Evolutionary conservation across 108 stramenopile species (phyloP), one percentile per base, ranked within the genome.

Genomic region (Mayamaea pseudoterrestris): DNA sequence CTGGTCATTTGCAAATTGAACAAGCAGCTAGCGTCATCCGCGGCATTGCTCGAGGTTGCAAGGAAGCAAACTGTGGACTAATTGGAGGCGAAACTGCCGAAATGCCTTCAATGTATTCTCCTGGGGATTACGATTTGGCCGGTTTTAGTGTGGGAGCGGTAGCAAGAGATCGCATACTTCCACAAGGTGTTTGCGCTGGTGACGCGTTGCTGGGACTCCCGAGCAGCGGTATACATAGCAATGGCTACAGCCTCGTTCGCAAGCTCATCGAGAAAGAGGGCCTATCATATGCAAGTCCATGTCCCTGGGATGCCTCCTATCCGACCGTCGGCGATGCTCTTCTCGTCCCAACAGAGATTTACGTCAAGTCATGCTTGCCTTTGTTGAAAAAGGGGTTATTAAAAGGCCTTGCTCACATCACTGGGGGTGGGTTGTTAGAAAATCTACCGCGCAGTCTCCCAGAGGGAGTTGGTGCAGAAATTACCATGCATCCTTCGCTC

Each of bases 51-150:
- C 90, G 90, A 47, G 97, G 95, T 29, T 98, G 97, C 70, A 66
- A 55, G 13, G 84, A 98, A 69, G 71, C 93, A 25, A 80, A 83
- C 31, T 96, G 95, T 64, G 97, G 92, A 8, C 76, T 98, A 9
- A 87, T 94, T 61, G 97, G 97, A 13, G 97, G 97, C 6, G 97
- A 98, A 64, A 96, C 97, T 20, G 97, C 97, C n/a, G 97, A 98
- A 53, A 98, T 98, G 95, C 94, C 97, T n/a, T 90, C 89, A 42
- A 93, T 98, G 93, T 98, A 98, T 57, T 77, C 77, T n/a, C 80
- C 83, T 18, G 97, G 95, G 23, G 92, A 94, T 51, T 98, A 95
- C 61, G 97, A 98, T 74, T 63, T 98, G 29, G 97, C 94, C 34
- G 97, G 97, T 27, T 98, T 98, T 57, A 75, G 76, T 43, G 97